Evolutionary conservation across 2,329 filamentous ascomycete genomes (phyloP), one percentile per base, ranked within the genome.

Genomic region (Exophiala alcalophila): DNA sequence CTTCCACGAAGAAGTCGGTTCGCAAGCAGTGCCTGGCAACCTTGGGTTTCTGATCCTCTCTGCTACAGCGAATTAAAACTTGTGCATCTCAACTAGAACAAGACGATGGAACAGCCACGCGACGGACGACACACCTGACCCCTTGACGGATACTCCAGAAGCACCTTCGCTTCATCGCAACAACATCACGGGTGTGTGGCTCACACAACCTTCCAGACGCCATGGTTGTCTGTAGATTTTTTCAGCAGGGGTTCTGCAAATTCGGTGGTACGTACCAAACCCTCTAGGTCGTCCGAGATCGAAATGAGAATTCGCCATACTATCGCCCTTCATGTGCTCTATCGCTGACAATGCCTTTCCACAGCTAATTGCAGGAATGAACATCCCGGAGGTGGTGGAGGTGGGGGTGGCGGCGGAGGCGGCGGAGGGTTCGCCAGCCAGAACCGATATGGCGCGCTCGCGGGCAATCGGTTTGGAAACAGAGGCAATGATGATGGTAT

Each of bases 241-340:
- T 72, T 58, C 73, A 76, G 59, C 73, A 81, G 60, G 81, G 81
- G 29, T 71, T 70, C 50, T 88, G 83, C 69, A 77, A 68, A 57
- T 80, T 75, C 59, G 82, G 82, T 65, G 70, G 81, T 82, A 68
- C 52, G 42, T 54, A 27, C 8, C 25, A 27, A 37, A n/a, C n/a
- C n/a, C n/a, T n/a, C 57, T 61, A 27, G 59, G 40, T 20, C 21
- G 11, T 29, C 27, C 18, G 4, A 32, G 16, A 3, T n/a, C 16
- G 19, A 9, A 5, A 16, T 32, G 6, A 21, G 10, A 29, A 6
- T 9, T 2, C 7, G 27, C 35, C 14, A 12, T 19, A 10, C 23
- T 16, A 15, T 10, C 27, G n/a, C 19, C 15, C 14, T 35, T 19
- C 16, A 16, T 33, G 24, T 6, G 18, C 15, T 20, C 4, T 15